Evolutionary conservation across 129 eudicot genomes (phyloP), one percentile per base, ranked within the genome.

Genomic region (Deinandra increscens): DNA sequence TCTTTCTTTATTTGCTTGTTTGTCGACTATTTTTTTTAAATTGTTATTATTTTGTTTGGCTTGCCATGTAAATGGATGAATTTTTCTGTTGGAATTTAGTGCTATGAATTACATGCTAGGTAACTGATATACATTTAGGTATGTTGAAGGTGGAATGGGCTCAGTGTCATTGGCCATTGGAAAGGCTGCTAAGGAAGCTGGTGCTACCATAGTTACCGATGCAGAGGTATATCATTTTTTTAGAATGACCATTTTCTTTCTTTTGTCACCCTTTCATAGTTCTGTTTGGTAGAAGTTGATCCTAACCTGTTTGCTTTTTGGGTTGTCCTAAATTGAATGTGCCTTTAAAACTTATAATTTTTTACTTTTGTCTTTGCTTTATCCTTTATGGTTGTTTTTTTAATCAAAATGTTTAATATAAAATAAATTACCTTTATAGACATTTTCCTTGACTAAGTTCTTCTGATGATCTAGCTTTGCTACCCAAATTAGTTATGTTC

Each of bases 101-200:
- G 61, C 23, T 68, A 68, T 45, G 53, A 38, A 37, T 11, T 63
- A 63, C 56, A 70, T 71, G 60, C 29, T 11, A 39, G 22, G 42
- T 54, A 70, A 73, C 74, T 80, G 58, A 56, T 69, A 63, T 22
- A 41, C 70, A 45, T 78, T 66, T 81, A 94, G 99, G 78, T 94
- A 87, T 82, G 99, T 94, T 70, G 90, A 94, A 85, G 99, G 99
- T 73, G 99, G 99, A 71, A 94, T 94, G 99, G 99, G 99, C 78
- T 87, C 99, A 39, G 96, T 94, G 66, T 94, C 99, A 44, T 42
- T 53, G 80, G 93, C 97, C 41, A 94, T 94, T 50, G 83, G 84
- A 70, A 77, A 66, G 55, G 99, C 99, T 66, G 99, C 99, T 13
- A 79, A 71, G 78, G 99, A 94, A 87, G 99, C 96, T 80, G 99